Conservation (phyloP, 75 land plant species). For the Pseudotsuga menziesii region DNA sequence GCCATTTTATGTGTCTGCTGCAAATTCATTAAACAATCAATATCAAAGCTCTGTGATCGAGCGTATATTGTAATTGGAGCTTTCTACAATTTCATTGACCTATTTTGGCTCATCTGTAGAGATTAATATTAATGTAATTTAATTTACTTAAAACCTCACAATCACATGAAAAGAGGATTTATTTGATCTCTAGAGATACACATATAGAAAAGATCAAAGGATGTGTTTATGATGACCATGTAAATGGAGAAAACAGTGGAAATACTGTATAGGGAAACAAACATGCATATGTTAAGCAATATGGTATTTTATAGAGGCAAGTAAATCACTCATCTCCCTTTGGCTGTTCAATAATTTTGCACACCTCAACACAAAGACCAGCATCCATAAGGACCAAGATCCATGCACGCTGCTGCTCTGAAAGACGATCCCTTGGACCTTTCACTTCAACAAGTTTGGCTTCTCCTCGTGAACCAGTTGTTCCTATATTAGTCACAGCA, state of each 20-base stretch:
- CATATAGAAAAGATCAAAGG: constrained; percentile 1
- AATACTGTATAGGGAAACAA: neutral
- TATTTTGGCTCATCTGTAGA: no score
- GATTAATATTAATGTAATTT: no score
- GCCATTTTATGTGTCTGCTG: neutral
- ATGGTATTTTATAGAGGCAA: neutral
- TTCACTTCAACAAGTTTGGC: constrained; percentile 96
- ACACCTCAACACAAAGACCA: constrained; percentile 68
- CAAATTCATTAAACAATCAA: neutral
- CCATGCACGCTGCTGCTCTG: constrained; percentile 96
- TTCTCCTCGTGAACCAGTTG: constrained; percentile 34
- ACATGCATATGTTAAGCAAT: neutral
- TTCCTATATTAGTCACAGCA: neutral
- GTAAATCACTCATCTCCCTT: constrained; percentile 1
- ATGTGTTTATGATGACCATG: neutral
- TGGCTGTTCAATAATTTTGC: constrained; percentile 51
- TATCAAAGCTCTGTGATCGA: neutral
- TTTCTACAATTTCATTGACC: no score
- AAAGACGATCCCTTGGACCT: constrained; percentile 85
- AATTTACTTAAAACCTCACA: no score
- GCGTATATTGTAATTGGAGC: no score
- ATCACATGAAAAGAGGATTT: no score
- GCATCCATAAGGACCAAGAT: constrained; percentile 64
- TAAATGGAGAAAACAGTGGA: neutral
- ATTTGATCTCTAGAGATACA: neutral